phyloP scores from a whole-genome alignment of 2,329 filamentous ascomycete genomes.

The Dactylellina cionopaga region DNA sequence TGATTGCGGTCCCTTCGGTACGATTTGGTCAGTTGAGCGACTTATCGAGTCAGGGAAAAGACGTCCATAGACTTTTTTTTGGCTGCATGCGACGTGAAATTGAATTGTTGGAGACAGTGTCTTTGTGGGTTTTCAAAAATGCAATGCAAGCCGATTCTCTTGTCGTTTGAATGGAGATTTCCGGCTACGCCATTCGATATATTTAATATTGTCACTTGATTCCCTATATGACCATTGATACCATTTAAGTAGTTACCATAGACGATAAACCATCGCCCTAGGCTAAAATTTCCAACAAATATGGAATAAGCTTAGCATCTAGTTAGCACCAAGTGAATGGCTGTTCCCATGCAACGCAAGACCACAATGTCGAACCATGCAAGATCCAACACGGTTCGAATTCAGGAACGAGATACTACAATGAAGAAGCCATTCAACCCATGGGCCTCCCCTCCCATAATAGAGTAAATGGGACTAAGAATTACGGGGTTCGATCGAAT shows the following conservation, averaged over 20 bases:
- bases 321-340: too few species aligned
- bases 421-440: slow-evolving; percentile 10
- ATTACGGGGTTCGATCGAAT: slow-evolving; percentile 22
- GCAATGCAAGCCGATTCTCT: too few species aligned
- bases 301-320: too few species aligned
- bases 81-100: too few species aligned
- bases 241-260: too few species aligned
- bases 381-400: slow-evolving; percentile 39
- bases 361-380: slow-evolving; percentile 22
- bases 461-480: not conserved
- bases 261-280: too few species aligned
- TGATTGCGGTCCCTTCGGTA: not conserved
- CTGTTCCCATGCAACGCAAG: slow-evolving; percentile 24
- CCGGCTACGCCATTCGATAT: too few species aligned
- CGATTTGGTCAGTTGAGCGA: slow-evolving; percentile 2
- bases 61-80: not conserved
- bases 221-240: too few species aligned
- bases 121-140: slow-evolving; percentile 24
- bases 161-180: not conserved
- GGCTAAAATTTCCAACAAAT: too few species aligned
- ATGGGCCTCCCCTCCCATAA: slow-evolving; percentile 26
- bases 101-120: slow-evolving; percentile 1
- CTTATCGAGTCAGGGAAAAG: slow-evolving; percentile 27
- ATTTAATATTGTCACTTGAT: too few species aligned
- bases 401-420: slow-evolving; percentile 12